Percentiles rank a stretch among this genome's conserved stretches.
These are phyloP conservation scores for Tulasnella calospora DNA, from an alignment of 768 basidiomycete species.

Conservation along the genomic window DNA sequence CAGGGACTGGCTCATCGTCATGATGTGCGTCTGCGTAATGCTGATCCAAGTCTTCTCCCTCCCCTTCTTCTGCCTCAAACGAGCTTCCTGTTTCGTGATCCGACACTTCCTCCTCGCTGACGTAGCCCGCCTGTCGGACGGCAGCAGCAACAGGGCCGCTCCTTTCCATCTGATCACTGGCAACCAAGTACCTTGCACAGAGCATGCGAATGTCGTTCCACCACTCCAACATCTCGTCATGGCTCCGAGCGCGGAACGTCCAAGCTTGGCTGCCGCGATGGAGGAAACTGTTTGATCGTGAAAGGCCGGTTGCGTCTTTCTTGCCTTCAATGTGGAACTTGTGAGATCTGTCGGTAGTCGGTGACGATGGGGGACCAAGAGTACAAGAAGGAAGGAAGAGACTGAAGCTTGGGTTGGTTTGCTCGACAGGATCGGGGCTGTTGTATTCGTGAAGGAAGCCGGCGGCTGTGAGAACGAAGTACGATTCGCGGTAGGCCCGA, in stretches of 20 bases:
- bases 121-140: slow-evolving; percentile 82
- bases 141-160: slow-evolving; percentile 89
- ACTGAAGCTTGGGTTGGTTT: slow-evolving; percentile 64
- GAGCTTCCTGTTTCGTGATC: slow-evolving; percentile 44
- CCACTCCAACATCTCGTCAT: slow-evolving; percentile 99
- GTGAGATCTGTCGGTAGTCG: slow-evolving; percentile 62
- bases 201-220: slow-evolving; percentile 97
- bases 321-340: slow-evolving; percentile 97
- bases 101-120: slow-evolving; percentile 68
- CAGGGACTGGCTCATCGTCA: slow-evolving; percentile 49
- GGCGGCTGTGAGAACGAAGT: slow-evolving; percentile 89
- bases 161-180: slow-evolving; percentile 87
- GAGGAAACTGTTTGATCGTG: slow-evolving; percentile 33
- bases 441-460: slow-evolving; percentile 93
- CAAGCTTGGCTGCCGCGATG: slow-evolving; percentile 58
- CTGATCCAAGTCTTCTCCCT: slow-evolving; percentile 47
- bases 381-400: slow-evolving; percentile 95
- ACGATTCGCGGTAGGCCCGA: slow-evolving; percentile 74
- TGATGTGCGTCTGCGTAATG: slow-evolving; percentile 40
- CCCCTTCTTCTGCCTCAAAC: slow-evolving; percentile 52
- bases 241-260: slow-evolving; percentile 81
- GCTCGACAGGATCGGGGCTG: slow-evolving; percentile 63
- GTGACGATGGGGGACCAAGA: slow-evolving; percentile 78
- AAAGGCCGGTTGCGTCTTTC: slow-evolving; percentile 69
- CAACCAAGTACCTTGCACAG: slow-evolving; percentile 88